Evolutionary conservation across 192 early-diverging fungal genomes (phyloP), one percentile per base, ranked within the genome.

Genomic region (Neocallimastix lanati): DNA sequence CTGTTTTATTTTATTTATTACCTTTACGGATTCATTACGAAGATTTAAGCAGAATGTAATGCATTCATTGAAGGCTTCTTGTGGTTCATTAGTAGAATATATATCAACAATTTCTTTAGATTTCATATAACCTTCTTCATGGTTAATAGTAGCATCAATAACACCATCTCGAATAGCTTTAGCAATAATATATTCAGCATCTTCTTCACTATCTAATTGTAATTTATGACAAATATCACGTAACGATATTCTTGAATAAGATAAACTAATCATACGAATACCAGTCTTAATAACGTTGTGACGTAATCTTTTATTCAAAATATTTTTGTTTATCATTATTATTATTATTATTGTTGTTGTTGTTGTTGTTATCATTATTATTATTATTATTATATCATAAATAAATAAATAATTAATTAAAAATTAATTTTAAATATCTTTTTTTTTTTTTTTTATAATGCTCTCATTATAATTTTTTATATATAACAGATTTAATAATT

Each of bases 221-320:
- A 99, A 88, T 87, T 97, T 97, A 78, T 97, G 84, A 85, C 98
- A 98, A 76, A 98, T 96, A 83, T 99, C 98, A 16, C 93, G 87
- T 78, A 99, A 86, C 36, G 95, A 94, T 77, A 99, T 98, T 30
- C 93, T 91, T n/a, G 96, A 96, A 84, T 99, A 99, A 1, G 95
- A 93, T 78, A 96, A 80, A 84, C 92, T 93, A 83, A 99, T 97
- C 93, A 94, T 96, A 78, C 98, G 93, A 77, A 99, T 94, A 35
- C 96, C 98, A 18, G 98, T 93, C 88, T 98, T 98, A 89, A 99
- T 99, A 76, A 99, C 98, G 85, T 98, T 98, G 86, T 99, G 98
- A 33, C 96, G 96, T 77, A 99, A 86, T 50, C 88, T 88, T 28
- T 21, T 25, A 33, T 33, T 6, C 11, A 33, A 33, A 33, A 33